A percentile compares a stretch with the other conserved stretches of the same genome.
Conservation (phyloP, 176 grass and related monocot species). For the Phragmites australis region DNA sequence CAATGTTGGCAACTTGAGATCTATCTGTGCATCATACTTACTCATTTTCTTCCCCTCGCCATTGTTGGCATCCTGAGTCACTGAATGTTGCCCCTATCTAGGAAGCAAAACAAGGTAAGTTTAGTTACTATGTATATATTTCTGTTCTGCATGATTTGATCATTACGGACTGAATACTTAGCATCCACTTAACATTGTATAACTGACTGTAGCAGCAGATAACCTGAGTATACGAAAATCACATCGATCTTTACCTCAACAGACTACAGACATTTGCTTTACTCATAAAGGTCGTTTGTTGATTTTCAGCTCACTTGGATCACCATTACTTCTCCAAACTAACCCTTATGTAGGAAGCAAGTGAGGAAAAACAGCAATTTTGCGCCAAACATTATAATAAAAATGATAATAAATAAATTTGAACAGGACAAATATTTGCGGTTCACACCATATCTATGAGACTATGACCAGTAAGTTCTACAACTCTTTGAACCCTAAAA, state of each 20-base stretch:
- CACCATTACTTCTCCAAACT: neutral
- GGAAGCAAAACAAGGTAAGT: neutral
- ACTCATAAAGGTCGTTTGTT: neutral
- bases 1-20: neutral
- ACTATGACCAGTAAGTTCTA: slow-evolving; percentile 35
- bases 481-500: slow-evolving; percentile 6
- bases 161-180: neutral
- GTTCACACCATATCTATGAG: slow-evolving; percentile 28
- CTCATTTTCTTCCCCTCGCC: neutral
- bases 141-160: neutral
- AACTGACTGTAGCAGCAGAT: neutral
- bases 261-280: neutral
- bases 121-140: neutral
- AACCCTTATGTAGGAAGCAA: neutral
- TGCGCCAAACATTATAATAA: neutral
- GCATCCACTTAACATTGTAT: neutral
- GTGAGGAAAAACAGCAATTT: neutral
- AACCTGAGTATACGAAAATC: neutral
- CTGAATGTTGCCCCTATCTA: neutral
- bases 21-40: neutral
- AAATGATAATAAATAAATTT: slow-evolving; percentile 23
- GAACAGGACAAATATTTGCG: slow-evolving; percentile 32
- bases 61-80: neutral
- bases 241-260: neutral
- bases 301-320: slow-evolving; percentile 15